These are phyloP conservation scores for Pyracantha coccinea DNA, from an alignment of 331 rosid genomes.

Conservation along the genomic window DNA sequence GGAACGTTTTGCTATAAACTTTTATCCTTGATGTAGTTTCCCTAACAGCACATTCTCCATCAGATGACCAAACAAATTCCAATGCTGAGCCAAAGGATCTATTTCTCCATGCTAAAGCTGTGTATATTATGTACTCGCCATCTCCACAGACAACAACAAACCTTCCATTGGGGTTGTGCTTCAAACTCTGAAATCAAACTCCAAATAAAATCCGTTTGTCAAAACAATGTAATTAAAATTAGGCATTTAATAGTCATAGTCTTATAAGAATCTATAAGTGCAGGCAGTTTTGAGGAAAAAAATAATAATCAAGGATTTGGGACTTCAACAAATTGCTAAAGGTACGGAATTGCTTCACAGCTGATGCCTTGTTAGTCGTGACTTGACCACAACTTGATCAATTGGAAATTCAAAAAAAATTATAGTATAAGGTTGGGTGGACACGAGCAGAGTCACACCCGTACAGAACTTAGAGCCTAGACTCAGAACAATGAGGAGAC, in stretches of 20 bases:
- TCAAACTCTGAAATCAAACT: slow-evolving; percentile 54
- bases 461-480: background rate
- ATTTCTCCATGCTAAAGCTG: slow-evolving; percentile 98
- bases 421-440: background rate
- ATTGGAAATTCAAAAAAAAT: too few species aligned
- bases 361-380: background rate
- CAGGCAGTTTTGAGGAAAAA: background rate
- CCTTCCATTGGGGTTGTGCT: slow-evolving; percentile 98
- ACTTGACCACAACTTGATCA: background rate
- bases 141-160: slow-evolving; percentile 49
- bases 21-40: slow-evolving; percentile 92
- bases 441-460: background rate
- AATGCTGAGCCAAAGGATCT: slow-evolving; percentile 97
- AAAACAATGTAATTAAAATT: background rate
- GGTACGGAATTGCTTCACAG: background rate
- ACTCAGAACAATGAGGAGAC: background rate
- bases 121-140: background rate
- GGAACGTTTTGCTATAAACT: slow-evolving; percentile 36
- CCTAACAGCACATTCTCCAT: slow-evolving; percentile 94
- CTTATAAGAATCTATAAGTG: background rate
- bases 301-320: background rate
- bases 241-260: background rate
- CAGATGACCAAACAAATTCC: slow-evolving; percentile 95
- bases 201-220: background rate
- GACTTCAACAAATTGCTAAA: background rate